Evolutionary conservation across 2,329 filamentous ascomycete species (phyloP).

Genomic region (Alternaria gaisen): DNA sequence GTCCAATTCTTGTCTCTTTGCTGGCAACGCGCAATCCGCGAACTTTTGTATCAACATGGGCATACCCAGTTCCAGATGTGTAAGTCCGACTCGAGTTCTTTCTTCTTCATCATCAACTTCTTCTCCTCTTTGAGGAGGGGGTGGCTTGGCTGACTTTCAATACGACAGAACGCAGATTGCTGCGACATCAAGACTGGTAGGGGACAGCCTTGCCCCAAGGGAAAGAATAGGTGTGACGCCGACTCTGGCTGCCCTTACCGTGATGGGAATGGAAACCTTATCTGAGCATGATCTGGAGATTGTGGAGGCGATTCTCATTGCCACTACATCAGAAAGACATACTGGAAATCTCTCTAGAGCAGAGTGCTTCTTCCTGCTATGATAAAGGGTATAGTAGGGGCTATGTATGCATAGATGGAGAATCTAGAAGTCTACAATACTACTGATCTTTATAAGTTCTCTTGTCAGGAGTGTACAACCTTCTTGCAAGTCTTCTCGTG

Average conservation of each 20-base stretch:
- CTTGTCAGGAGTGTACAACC: too few species aligned
- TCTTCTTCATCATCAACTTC: too few species aligned
- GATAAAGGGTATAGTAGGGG: too few species aligned
- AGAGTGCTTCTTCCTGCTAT: too few species aligned
- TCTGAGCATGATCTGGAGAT: neutral
- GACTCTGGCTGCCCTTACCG: neutral
- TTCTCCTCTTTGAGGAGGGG: too few species aligned
- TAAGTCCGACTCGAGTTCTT: neutral
- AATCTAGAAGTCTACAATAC: too few species aligned
- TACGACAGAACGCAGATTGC: neutral
- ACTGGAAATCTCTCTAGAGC: too few species aligned
- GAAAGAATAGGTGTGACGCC: neutral
- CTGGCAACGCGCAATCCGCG: rapidly evolving
- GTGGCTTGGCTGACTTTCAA: neutral
- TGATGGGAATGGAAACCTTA: neutral
- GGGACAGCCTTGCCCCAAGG: neutral
- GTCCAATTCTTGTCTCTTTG: too few species aligned
- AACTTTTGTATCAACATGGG: neutral
- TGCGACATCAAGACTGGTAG: neutral
- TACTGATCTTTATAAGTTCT: too few species aligned
- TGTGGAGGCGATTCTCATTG: neutral
- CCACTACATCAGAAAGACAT: too few species aligned
- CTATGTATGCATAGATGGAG: too few species aligned
- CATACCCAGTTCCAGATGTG: neutral
- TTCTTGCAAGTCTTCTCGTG: too few species aligned